Base-by-base conservation (phyloP, 2,329 filamentous ascomycete species). In the Aspergillus alliaceus region DNA sequence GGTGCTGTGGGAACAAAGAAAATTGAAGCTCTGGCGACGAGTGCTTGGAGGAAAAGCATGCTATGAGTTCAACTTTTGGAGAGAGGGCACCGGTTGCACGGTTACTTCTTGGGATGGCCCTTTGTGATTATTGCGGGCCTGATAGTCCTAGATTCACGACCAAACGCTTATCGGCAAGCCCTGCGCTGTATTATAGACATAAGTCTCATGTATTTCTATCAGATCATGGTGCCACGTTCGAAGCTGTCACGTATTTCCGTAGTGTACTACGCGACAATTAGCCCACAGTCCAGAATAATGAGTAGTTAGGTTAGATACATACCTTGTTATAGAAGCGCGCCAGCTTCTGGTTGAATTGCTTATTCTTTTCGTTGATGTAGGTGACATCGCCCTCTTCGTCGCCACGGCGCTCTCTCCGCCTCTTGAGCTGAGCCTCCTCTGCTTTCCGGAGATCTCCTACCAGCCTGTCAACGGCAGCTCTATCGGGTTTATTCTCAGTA, bases 361-460 rank as follows among this genome's bases (percentile, higher is more conserved):
- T 98, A 83, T 99, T 99, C 88, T 99, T 97, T 79, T 97, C 92
- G 79, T 99, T 99, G 84, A 99, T 99, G 77, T 96, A 98, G 7
- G 93, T 98, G 67, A 98, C 90, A 75, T 99, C 95, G 27, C 86
- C 89, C 48, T 93, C 90, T 62, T 96, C 92, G 57, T 93, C 91
- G 61, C 88, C 89, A 72, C 87, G 85, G 72, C 92, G 84, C 64
- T 96, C 91, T 72, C 85, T 87, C 67, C 92, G 84, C 80, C 96
- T 96, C 83, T 93, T 96, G 69, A 96, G 72, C 51, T 92, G 83
- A 52, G 87, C 84, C 67, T 96, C 92, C 77, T 99, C 95, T 1
- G 93, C 91, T 79, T 93, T 93, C 71, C 87, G 85, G 69, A 98
- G 78, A 72, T 98, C 93, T 15, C 84, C 85, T 3, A 99, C 93